Conservation (phyloP, 2,329 filamentous ascomycete species). For the Orbilia blumenaviensis region DNA sequence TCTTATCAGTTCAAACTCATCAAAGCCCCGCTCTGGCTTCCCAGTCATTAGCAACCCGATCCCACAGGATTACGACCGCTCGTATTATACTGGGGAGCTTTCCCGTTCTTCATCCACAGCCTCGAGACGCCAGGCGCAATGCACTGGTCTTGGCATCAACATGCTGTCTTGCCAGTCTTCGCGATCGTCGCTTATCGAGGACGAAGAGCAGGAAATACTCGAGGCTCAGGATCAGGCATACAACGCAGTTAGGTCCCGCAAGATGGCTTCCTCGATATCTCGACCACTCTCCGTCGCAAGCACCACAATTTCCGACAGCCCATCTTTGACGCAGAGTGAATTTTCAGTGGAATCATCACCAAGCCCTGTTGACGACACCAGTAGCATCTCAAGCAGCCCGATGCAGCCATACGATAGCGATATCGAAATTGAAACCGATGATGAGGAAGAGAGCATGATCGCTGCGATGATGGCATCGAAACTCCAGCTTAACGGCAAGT, state of each 20-base stretch:
- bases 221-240: slow-evolving; percentile 32
- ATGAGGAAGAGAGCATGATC: slow-evolving; percentile 23
- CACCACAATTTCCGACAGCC: slow-evolving; percentile 37
- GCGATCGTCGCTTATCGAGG: slow-evolving; percentile 32
- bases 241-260: slow-evolving; percentile 15
- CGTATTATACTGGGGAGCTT: background rate
- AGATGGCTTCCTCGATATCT: slow-evolving; percentile 14
- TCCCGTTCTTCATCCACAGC: slow-evolving; percentile 22
- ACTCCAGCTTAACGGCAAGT: slow-evolving; percentile 19
- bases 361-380: slow-evolving; percentile 16
- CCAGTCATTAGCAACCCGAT: slow-evolving; percentile 37
- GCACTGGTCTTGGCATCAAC: slow-evolving; percentile 21
- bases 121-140: slow-evolving; percentile 1
- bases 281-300: slow-evolving; percentile 31
- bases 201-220: slow-evolving; percentile 40
- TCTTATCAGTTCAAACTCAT: slow-evolving; percentile 16
- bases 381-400: slow-evolving; percentile 39
- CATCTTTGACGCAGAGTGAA: slow-evolving; percentile 38
- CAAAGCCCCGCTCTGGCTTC: slow-evolving; percentile 27
- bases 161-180: slow-evolving; percentile 24
- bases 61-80: slow-evolving; percentile 25
- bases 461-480: slow-evolving; percentile 25
- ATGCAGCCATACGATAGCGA: slow-evolving; percentile 37
- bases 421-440: slow-evolving; percentile 38
- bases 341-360: slow-evolving; percentile 41